Percentiles rank a stretch among this genome's conserved stretches.
phyloP scores from a whole-genome alignment of 2,329 filamentous ascomycete genomes.

The Amphichorda felina region DNA sequence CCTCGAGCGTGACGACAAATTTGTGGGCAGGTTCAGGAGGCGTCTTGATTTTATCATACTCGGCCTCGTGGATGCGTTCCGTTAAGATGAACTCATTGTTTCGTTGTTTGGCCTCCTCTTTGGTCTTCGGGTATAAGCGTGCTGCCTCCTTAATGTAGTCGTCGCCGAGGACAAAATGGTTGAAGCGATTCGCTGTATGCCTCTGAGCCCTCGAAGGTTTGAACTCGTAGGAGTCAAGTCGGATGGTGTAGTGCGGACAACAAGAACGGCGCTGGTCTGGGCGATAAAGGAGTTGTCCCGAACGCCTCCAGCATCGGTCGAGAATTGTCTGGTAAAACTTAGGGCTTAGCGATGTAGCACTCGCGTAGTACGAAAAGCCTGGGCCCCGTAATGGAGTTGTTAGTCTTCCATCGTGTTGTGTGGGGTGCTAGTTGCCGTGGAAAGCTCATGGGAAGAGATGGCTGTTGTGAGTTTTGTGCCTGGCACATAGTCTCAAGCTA shows the following conservation, averaged over 20 bases:
- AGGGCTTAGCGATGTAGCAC: slow-evolving; percentile 47
- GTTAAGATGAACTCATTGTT: slow-evolving; percentile 57
- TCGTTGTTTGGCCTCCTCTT: slow-evolving; percentile 50
- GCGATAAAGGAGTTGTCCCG: slow-evolving; percentile 60
- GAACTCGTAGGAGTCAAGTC: slow-evolving; percentile 54
- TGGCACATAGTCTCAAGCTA: too few relatives aligned
- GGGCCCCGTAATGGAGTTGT: slow-evolving; percentile 8
- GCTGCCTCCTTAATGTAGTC: slow-evolving; percentile 53
- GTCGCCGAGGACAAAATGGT: slow-evolving; percentile 57
- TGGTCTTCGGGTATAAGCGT: slow-evolving; percentile 52
- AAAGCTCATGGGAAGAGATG: background rate
- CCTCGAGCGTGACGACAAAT: slow-evolving; percentile 59
- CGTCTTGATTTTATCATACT: slow-evolving; percentile 38
- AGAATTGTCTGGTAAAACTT: slow-evolving; percentile 61
- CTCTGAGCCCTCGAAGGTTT: slow-evolving; percentile 61
- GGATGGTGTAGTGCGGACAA: slow-evolving; percentile 83
- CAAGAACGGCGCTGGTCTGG: slow-evolving; percentile 71
- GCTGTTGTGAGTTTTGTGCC: background rate
- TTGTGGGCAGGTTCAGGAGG: slow-evolving; percentile 54
- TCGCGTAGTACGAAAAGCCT: slow-evolving; percentile 67
- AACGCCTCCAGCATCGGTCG: slow-evolving; percentile 69
- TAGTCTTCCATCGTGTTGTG: slow-evolving; percentile 12
- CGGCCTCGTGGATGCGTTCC: slow-evolving; percentile 58
- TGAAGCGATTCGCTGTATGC: slow-evolving; percentile 67
- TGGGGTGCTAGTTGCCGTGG: background rate